Evolutionary conservation across 2,329 filamentous ascomycete species (phyloP), one percentile per base, ranked within the genome.

Genomic region (Penicillium palitans): DNA sequence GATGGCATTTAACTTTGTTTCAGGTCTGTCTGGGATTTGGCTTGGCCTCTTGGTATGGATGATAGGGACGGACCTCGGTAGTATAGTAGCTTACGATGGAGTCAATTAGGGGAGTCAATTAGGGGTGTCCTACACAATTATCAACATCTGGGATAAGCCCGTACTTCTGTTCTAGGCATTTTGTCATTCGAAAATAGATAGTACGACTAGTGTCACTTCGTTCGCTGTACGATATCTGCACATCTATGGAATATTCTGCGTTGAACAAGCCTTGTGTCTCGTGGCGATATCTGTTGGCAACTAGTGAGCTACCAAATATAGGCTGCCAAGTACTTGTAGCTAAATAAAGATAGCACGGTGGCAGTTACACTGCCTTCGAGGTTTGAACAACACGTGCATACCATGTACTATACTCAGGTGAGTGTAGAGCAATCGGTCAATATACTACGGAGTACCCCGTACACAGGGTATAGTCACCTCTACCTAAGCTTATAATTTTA

Each of bases 1-100:
- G 37, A 35, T 29, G 35, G 29, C n/a, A 46, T 51, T 47, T 40
- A 40, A 35, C 45, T 55, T 55, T 58, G 56, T 58, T 49, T 58
- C 39, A 54, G 17, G 27, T 46, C 13, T 57, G 55, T 54, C 55
- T 54, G 37, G 19, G 21, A 53, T 48, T 45, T 31, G 40, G 29
- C 45, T 57, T 45, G 41, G 33, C n/a, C 21, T 37, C 7, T 33
- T 33, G 15, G 25, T 39, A 31, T 8, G 40, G 29, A n/a, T 10
- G 29, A 33, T 25, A 45, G 42, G 15, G 17, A 17, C 15, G 6
- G 13, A 31, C 29, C 29, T 12, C 29, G 29, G 10, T 5, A n/a
- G 12, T 7, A 13, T n/a, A 13, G 29, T 33, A 17, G 29, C 45
- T 48, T 48, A 9, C 2, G 29, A 47, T 9, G 6, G 1, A 33